A percentile compares a stretch with the other conserved stretches of the same genome.
Evolutionary conservation across 2,329 filamentous ascomycete species (phyloP).

Genomic region (Fusarium papillatum): DNA sequence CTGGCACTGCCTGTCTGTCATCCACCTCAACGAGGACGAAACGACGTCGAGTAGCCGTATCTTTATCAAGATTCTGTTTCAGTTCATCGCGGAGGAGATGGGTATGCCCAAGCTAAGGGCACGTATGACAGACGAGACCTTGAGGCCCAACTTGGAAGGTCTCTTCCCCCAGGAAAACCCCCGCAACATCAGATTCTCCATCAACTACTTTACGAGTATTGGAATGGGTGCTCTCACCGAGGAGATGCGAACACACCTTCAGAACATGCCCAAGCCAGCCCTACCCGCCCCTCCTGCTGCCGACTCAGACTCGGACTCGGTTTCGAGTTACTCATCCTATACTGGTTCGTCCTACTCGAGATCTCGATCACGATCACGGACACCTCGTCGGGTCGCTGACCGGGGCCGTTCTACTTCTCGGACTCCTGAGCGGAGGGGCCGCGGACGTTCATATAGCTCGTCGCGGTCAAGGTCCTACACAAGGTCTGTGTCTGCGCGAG

Average conservation of each 20-base stretch:
- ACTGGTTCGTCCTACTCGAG: conserved; percentile 72
- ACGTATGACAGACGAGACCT: conserved; percentile 81
- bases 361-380: conserved; percentile 61
- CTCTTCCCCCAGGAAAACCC: conserved; percentile 93
- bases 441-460: conserved; percentile 44
- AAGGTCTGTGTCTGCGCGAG: conserved; percentile 51
- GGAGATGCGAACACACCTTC: conserved; percentile 91
- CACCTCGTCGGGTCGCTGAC: conserved; percentile 44
- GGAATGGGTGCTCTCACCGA: conserved; percentile 96
- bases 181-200: conserved; percentile 93
- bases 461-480: conserved; percentile 62
- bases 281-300: conserved; percentile 73
- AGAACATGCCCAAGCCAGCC: conserved; percentile 89
- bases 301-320: conserved; percentile 78
- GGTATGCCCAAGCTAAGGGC: conserved; percentile 85
- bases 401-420: conserved; percentile 47
- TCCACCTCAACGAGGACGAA: conserved; percentile 96
- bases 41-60: conserved; percentile 97
- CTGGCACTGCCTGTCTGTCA: conserved; percentile 88
- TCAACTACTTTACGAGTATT: conserved; percentile 99
- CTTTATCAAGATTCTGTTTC: conserved; percentile 98
- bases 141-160: conserved; percentile 84
- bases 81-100: conserved; percentile 89
- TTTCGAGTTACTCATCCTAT: conserved; percentile 85
- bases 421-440: conserved; percentile 42